These are phyloP conservation scores for Pelargonium australe DNA, from an alignment of 441 rosid species.

Conservation along the genomic window DNA sequence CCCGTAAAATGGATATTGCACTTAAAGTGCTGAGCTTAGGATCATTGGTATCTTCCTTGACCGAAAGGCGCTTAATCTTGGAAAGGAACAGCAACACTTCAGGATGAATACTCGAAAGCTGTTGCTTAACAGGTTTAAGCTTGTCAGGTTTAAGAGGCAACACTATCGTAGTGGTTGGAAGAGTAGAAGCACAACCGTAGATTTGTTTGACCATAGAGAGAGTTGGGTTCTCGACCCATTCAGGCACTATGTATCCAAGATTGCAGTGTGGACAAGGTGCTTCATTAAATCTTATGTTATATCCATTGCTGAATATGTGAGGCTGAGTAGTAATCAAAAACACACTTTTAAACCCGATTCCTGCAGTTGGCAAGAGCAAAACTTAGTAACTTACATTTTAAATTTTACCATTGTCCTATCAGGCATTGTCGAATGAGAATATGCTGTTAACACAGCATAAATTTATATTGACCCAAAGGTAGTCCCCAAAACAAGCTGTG, in stretches of 20 bases:
- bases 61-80: constrained; percentile 57
- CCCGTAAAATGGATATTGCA: constrained; percentile 50
- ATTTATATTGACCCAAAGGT: too few species aligned
- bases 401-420: too few species aligned
- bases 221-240: constrained; percentile 58
- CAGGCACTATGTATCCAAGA: constrained; percentile 70
- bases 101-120: constrained; percentile 54
- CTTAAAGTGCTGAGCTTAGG: constrained; percentile 35
- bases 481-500: too few species aligned
- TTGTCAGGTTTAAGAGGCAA: constrained; percentile 64
- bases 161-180: constrained; percentile 56
- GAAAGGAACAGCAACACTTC: constrained; percentile 57
- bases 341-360: constrained; percentile 77
- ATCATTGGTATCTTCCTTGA: constrained; percentile 45
- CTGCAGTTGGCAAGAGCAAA: constrained; percentile 24
- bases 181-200: constrained; percentile 34
- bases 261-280: constrained; percentile 52
- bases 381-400: neutral
- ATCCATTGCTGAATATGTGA: constrained; percentile 63
- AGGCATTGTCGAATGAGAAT: too few species aligned
- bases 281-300: constrained; percentile 56
- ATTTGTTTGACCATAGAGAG: constrained; percentile 37
- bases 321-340: constrained; percentile 58
- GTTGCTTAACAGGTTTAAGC: constrained; percentile 54
- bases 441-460: too few species aligned